Evolutionary conservation across 768 basidiomycete genomes (phyloP), one percentile per base, ranked within the genome.

Genomic region (Tremella yokohamensis): DNA sequence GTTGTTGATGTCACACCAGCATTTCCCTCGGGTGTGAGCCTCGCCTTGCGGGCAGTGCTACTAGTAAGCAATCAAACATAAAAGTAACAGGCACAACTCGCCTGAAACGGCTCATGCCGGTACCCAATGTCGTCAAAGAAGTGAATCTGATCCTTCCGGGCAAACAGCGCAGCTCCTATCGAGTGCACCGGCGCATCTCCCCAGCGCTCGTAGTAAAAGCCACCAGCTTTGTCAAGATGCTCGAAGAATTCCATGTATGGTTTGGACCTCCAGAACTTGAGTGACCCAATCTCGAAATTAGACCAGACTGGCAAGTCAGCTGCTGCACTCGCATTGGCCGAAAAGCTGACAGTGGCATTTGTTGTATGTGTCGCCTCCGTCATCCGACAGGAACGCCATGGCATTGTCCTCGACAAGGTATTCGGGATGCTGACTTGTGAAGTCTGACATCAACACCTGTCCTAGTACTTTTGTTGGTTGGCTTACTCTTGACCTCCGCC

Each of bases 41-140:
- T 75, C 77, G 9, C 75, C 77, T 58, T 77, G 74, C 6, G 77
- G 77, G 56, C 77, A 78, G 49, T 76, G 75, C 73, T 75, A 45
- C 6, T 26, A 44, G 42, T 45, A n/a, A 45, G 42, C 42, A 6
- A 16, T 6, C 6, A 15, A 45, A 6, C n/a, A 38, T 2, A 34
- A 26, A n/a, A 34, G 39, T 13, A 37, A 54, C 40, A 52, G 25
- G 40, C 20, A 3, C 11, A 24, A 74, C 93, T 91, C 75, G 91
- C 90, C 75, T 91, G 89, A 84, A 97, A 97, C 11, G 91, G 90
- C 66, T 90, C 86, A 68, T 97, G 92, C 34, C 85, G 82, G 74
- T 96, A 98, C 2, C 90, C 93, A 51, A 98, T 89, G 70, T 97
- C 91, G 63, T 87, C 83, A 81, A 97, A 97, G 80, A 90, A 98